Base-by-base conservation (phyloP, 106 monocot species). In the Phalaenopsis aphrodite region DNA sequence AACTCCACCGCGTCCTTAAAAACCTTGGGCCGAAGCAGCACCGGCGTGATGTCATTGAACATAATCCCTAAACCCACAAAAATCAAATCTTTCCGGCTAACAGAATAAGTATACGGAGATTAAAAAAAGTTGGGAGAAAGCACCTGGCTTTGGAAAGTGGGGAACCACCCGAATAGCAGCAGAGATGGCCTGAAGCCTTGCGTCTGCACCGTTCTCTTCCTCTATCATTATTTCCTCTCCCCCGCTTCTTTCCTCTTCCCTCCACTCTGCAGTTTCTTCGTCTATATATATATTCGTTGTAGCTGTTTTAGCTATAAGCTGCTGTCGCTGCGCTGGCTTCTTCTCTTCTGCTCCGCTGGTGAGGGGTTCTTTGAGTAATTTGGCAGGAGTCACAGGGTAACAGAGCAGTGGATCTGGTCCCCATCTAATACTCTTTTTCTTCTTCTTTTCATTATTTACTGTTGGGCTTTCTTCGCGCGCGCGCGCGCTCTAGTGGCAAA, bases 131-230 rank as follows among this genome's bases (percentile, higher is more conserved):
- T 2, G 37, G 41, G 71, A 72, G 49, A 41, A 42, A 57, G 48
- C 5, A 94, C 97, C 97, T 83, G 90, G 97, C 80, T 97, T 94
- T 39, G 97, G 97, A 80, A 97, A 94, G 86, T 97, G 79, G 3
- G 97, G 97, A 39, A 97, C 94, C 18, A 97, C 97, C 5, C 97
- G 81, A 73, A 97, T 97, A 81, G 97, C 84, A 5, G 83, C 87
- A 5, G 90, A 88, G 57, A 97, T 97, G 49, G 86, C 90, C 77
- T 86, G 78, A 57, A 94, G 88, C 41, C 97, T 82, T 45, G 92
- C 85, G 83, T 94, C 97, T 38, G 67, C 86, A 41, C 86, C 88
- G 38, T 82, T 81, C 39, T 83, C 85, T 67, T 85, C 88, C 24
- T 80, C 86, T 77, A 87, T 46, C 89, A 86, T 84, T 43, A 5